Base-by-base conservation (phyloP, 192 early-diverging fungal genomes). In the Haplosporangium gracile region DNA sequence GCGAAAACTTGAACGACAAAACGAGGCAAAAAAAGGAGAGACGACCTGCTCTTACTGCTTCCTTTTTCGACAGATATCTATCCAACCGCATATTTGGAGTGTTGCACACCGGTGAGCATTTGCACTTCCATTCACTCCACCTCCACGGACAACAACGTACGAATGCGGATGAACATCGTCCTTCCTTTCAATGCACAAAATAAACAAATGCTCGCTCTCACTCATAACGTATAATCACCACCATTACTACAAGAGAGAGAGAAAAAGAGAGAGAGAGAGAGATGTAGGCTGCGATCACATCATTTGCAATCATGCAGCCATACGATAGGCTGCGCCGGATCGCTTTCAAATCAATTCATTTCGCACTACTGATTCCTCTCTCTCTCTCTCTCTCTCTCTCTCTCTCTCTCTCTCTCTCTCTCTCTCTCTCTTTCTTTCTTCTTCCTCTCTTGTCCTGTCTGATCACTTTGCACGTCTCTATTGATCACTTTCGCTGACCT, bases 281-380 rank as follows among this genome's bases (percentile, higher is more conserved):
- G 55, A 51, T 26, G 32, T 40, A 29, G 13, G 24, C 3, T 22
- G 4, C 55, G 74, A 60, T 75, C 51, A 49, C 74, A 75, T 60
- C 74, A 75, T 75, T 60, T 60, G 32, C 34, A 53, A 40, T 60
- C 74, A 75, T 74, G 38, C 42, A 42, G 47, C 42, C 60, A 32
- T 4, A 8, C 29, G 38, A 40, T 42, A 71, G 70, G 38, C 38
- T 34, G 49, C 49, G 18, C 18, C 68, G 11, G 13, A 39, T 70
- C 29, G 16, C 68, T 51, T 51, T 22, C 49, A 51, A 51, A 51
- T 57, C n/a, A 24, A 57, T 57, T 57, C 55, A 57, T 57, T 57
- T 26, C 55, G 5, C 26, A 32, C 26, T 32, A 6, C 29, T 32
- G 26, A 65, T 65, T 29, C 32, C n/a, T 65, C 60, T 32, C 29